These are phyloP conservation scores for Pichia sp. DNA, from an alignment of 1,139 yeast genomes.

Conservation along the genomic window DNA sequence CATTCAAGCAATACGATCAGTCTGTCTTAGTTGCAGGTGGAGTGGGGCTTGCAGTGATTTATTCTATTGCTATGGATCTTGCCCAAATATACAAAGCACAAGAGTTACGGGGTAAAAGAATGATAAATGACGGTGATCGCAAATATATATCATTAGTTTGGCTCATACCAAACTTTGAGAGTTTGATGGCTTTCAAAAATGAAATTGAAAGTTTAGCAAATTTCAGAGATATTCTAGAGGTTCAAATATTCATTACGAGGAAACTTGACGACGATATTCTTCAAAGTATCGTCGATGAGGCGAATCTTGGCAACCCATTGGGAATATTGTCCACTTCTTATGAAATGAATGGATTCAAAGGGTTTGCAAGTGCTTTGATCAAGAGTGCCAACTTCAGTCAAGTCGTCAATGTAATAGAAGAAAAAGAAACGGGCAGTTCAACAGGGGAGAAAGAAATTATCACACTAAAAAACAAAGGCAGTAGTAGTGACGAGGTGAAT, in stretches of 20 bases:
- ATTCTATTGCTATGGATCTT: slow-evolving; percentile 36
- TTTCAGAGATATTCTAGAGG: slow-evolving; percentile 25
- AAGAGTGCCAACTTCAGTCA: background rate
- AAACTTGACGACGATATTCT: slow-evolving; percentile 20
- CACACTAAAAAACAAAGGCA: background rate
- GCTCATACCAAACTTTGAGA: slow-evolving; percentile 34
- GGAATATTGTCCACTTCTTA: background rate
- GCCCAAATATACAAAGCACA: slow-evolving; percentile 34
- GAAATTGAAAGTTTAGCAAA: slow-evolving; percentile 30
- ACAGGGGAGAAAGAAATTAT: background rate
- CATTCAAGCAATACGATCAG: slow-evolving; percentile 36
- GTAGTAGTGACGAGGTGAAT: background rate
- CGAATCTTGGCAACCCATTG: slow-evolving; percentile 12
- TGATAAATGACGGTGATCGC: background rate
- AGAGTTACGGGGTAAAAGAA: slow-evolving; percentile 25
- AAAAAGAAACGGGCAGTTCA: background rate
- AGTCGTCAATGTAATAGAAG: background rate
- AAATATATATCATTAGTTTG: slow-evolving; percentile 31
- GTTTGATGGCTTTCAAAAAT: slow-evolving; percentile 29
- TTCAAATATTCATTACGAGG: slow-evolving; percentile 30
- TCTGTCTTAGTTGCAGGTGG: slow-evolving; percentile 41
- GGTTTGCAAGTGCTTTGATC: slow-evolving; percentile 5
- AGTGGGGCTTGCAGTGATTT: slow-evolving; percentile 39
- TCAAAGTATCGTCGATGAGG: slow-evolving; percentile 8
- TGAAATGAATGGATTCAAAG: slow-evolving; percentile 5